These are phyloP conservation scores for Alnus rubra DNA, from an alignment of 306 rosid genomes.

Conservation along the genomic window DNA sequence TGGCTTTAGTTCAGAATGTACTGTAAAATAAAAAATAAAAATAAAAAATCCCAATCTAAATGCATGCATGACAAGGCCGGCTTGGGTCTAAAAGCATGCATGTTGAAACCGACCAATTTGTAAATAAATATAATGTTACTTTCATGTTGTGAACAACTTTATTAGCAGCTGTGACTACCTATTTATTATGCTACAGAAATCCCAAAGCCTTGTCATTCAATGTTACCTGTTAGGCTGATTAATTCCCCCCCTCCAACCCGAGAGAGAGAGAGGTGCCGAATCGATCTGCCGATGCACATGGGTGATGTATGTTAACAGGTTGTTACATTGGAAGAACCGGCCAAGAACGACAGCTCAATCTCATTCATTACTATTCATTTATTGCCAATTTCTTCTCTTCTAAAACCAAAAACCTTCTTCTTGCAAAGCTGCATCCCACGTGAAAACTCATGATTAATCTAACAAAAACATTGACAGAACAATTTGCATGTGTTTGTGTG, in stretches of 20 bases:
- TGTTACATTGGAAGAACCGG: background rate
- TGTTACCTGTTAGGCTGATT: background rate
- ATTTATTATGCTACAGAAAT: background rate
- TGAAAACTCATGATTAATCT: background rate
- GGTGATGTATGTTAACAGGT: slow-evolving; percentile 32
- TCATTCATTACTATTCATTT: slow-evolving; percentile 21
- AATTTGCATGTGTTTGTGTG: too few relatives aligned
- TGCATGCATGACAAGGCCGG: background rate
- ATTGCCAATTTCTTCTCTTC: background rate
- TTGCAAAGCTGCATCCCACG: background rate
- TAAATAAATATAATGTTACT: background rate
- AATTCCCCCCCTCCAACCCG: too few relatives aligned
- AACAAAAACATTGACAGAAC: background rate
- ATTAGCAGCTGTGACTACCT: background rate
- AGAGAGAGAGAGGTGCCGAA: too few relatives aligned
- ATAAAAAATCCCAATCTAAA: background rate
- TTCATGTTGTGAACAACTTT: background rate
- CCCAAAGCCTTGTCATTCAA: too few relatives aligned
- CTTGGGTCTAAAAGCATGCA: background rate
- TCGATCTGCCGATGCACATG: slow-evolving; percentile 29
- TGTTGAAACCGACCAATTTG: background rate
- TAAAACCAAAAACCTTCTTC: background rate
- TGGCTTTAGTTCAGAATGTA: too few relatives aligned
- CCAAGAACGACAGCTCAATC: slow-evolving; percentile 20
- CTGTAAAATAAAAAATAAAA: too few relatives aligned